phyloP scores from a whole-genome alignment of 2,329 filamentous ascomycete species.

The Phialemoniopsis sp. region DNA sequence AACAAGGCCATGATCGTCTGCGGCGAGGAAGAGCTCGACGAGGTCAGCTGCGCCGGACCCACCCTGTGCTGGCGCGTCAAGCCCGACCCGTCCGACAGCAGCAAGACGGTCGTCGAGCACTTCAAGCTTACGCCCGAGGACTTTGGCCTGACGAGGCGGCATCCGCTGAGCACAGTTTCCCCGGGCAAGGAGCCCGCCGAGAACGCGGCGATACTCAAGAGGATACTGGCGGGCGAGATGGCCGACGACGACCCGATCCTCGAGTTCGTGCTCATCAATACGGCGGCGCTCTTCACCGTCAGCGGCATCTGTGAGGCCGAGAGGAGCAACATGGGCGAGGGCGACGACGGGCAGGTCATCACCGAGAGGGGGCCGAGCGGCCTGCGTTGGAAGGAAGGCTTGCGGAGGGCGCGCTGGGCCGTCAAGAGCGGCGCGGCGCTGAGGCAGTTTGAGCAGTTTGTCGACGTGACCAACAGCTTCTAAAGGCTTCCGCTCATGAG shows the following conservation, averaged over 20 bases:
- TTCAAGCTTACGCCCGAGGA: conserved; percentile 80
- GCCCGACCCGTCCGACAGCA: conserved; percentile 24
- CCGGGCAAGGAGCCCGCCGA: conserved; percentile 81
- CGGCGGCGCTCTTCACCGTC: conserved; percentile 80
- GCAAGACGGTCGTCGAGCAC: conserved; percentile 59
- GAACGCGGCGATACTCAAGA: conserved; percentile 80
- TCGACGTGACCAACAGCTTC: conserved; percentile 67
- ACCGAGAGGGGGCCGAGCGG: conserved; percentile 80
- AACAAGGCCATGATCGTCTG: conserved; percentile 88
- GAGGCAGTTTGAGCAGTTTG: conserved; percentile 78
- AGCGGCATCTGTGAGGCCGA: conserved; percentile 85
- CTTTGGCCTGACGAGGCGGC: conserved; percentile 69
- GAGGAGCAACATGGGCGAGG: conserved; percentile 71
- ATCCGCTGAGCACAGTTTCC: conserved; percentile 73
- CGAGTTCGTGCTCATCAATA: conserved; percentile 92
- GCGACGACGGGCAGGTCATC: conserved; percentile 77
- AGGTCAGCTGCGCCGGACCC: conserved; percentile 84
- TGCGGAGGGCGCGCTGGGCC: conserved; percentile 82
- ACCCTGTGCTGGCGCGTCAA: conserved; percentile 86
- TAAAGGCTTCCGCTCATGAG: too few relatives aligned
- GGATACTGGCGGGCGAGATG: conserved; percentile 71
- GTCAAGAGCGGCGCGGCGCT: conserved; percentile 83
- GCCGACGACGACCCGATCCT: conserved; percentile 76
- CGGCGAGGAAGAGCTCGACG: conserved; percentile 90
- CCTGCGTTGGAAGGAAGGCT: conserved; percentile 90